Conservation (phyloP, 805 yeast genomes). For the Myxozyma lipomycoides region DNA sequence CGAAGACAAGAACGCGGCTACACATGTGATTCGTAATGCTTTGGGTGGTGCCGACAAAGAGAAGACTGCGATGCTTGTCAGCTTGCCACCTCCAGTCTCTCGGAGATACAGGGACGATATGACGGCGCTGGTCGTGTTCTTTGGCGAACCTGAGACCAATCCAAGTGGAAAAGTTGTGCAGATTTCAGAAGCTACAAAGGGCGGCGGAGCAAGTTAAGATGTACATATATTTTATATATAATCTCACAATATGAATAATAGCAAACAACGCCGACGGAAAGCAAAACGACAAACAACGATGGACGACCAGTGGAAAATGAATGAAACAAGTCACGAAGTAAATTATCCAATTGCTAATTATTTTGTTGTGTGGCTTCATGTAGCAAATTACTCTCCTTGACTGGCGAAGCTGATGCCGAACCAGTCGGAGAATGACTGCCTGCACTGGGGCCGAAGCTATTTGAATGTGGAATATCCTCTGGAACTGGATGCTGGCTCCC, state of each 20-base stretch:
- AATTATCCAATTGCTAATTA: not conserved
- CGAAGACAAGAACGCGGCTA: constrained; percentile 84
- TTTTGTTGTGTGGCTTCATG: constrained; percentile 8
- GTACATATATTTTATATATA: not conserved
- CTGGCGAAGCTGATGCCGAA: constrained; percentile 24
- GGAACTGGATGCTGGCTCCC: constrained; percentile 34
- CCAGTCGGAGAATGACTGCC: constrained; percentile 10
- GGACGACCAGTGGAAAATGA: not conserved
- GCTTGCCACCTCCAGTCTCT: constrained; percentile 87
- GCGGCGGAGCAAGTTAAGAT: not conserved
- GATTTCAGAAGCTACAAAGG: constrained; percentile 5
- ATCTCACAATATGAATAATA: not conserved
- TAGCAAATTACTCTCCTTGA: constrained; percentile 25
- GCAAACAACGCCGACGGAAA: not conserved
- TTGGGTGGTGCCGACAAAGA: constrained; percentile 84
- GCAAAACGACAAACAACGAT: not conserved
- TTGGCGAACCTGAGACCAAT: constrained; percentile 47
- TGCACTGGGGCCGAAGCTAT: constrained; percentile 12
- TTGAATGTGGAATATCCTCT: constrained; percentile 32
- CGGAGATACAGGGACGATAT: constrained; percentile 92
- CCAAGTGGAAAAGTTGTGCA: constrained; percentile 11
- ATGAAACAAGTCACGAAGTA: not conserved
- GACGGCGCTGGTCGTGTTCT: constrained; percentile 92
- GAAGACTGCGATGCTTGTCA: constrained; percentile 79
- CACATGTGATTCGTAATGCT: constrained; percentile 92